Conservation (phyloP, 2,329 filamentous ascomycete genomes). For the Beauveria rudraprayagi region DNA sequence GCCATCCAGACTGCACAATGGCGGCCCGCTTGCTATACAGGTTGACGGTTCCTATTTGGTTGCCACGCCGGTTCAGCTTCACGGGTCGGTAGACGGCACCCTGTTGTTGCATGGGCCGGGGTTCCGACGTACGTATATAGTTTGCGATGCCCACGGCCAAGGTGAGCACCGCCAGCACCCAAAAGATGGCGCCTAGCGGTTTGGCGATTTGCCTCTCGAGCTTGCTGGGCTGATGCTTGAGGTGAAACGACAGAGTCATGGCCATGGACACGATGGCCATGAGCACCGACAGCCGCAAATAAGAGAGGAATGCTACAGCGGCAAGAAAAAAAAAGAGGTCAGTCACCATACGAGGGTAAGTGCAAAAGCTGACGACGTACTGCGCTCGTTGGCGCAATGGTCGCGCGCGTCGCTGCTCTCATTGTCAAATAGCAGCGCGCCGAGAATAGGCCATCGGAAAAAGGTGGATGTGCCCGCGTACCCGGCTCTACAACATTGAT, state of each 20-base stretch:
- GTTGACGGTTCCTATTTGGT: slow-evolving; percentile 52
- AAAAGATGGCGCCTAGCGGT: slow-evolving; percentile 83
- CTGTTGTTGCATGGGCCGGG: no score
- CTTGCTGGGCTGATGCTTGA: slow-evolving; percentile 62
- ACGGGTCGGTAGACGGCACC: background rate
- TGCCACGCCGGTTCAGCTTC: background rate
- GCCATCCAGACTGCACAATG: slow-evolving; percentile 88
- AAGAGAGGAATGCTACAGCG: slow-evolving; percentile 67
- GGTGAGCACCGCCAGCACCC: slow-evolving; percentile 71
- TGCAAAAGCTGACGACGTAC: slow-evolving; percentile 25
- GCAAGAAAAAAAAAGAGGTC: background rate
- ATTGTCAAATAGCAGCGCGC: slow-evolving; percentile 66
- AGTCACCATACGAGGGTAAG: background rate
- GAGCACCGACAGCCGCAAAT: slow-evolving; percentile 81
- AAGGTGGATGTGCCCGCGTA: slow-evolving; percentile 37
- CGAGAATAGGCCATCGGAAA: slow-evolving; percentile 53
- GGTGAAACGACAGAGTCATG: slow-evolving; percentile 87
- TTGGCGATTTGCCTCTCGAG: slow-evolving; percentile 70
- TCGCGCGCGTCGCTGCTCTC: slow-evolving; percentile 66
- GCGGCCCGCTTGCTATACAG: slow-evolving; percentile 73
- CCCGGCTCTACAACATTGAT: slow-evolving; percentile 12
- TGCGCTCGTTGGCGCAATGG: slow-evolving; percentile 73
- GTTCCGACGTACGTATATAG: slow-evolving; percentile 59
- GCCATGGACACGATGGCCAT: slow-evolving; percentile 85
- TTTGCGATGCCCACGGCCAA: slow-evolving; percentile 72